These are phyloP conservation scores for Galerina sulciceps DNA, from an alignment of 768 basidiomycete genomes.

Conservation along the genomic window DNA sequence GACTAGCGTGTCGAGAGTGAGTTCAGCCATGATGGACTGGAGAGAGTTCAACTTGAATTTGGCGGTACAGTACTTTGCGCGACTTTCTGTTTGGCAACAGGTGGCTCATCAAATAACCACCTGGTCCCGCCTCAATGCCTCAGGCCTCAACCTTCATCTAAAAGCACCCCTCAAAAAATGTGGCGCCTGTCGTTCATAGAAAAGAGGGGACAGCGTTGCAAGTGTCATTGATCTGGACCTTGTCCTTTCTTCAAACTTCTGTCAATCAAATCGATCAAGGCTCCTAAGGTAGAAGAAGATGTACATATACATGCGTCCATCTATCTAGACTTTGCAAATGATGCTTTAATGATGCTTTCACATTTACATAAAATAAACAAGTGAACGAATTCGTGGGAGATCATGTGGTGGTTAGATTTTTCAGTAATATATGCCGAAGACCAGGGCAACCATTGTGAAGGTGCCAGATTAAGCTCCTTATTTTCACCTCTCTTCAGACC, in stretches of 20 bases:
- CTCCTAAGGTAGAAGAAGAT: slow-evolving; percentile 1
- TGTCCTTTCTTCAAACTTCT: neutral
- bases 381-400: slow-evolving; percentile 13
- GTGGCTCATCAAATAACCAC: neutral
- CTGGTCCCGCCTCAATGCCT: no score
- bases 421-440: slow-evolving; percentile 16
- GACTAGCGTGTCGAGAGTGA: slow-evolving; percentile 74
- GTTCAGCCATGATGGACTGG: slow-evolving; percentile 61
- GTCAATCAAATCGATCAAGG: neutral
- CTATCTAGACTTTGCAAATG: neutral
- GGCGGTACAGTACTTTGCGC: no score
- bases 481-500: slow-evolving; percentile 18
- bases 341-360: slow-evolving; percentile 1
- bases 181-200: no score
- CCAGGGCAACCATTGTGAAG: slow-evolving; percentile 37
- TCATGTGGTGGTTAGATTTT: slow-evolving; percentile 14
- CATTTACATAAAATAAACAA: neutral
- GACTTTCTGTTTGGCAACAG: slow-evolving; percentile 4
- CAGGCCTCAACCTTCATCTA: neutral
- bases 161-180: no score
- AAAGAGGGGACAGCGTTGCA: no score
- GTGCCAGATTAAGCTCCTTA: slow-evolving; percentile 27
- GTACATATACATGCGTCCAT: neutral
- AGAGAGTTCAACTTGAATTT: neutral
- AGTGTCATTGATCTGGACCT: no score